These are phyloP conservation scores for Chamaenerion angustifolium DNA, from an alignment of 345 rosid species.

Conservation along the genomic window DNA sequence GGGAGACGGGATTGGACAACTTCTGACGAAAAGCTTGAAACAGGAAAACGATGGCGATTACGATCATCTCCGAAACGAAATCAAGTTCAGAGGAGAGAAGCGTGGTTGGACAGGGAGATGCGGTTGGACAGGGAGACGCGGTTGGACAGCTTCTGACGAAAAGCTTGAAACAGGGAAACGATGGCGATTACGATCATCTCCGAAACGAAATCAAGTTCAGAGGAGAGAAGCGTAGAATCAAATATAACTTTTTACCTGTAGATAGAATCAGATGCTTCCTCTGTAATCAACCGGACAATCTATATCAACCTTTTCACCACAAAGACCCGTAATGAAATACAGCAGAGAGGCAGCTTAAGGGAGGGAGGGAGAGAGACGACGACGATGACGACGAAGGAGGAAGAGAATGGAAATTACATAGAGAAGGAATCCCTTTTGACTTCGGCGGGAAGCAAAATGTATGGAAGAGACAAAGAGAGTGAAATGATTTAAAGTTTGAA, in stretches of 20 bases:
- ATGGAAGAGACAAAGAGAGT: not conserved
- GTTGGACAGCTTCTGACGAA: no score
- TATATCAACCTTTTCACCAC: not conserved
- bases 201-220: not conserved
- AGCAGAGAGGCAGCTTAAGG: not conserved
- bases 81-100: not conserved
- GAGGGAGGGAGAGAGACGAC: not conserved
- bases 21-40: no score
- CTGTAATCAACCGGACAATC: conserved; percentile 3
- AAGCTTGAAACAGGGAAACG: no score
- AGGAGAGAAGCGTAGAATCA: not conserved
- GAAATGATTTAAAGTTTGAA: no score
- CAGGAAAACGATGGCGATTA: no score
- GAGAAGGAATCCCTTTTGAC: conserved; percentile 28
- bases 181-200: not conserved
- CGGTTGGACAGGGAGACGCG: no score
- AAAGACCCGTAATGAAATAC: not conserved
- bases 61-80: not conserved
- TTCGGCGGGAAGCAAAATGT: conserved; percentile 43
- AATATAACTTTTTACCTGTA: not conserved
- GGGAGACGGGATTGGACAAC: no score
- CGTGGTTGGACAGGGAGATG: no score
- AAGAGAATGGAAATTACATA: conserved; percentile 1
- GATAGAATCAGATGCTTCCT: conserved; percentile 1
- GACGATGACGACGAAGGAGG: not conserved